Percentiles rank a stretch among this genome's conserved stretches.
These are phyloP conservation scores for Pulveroboletus sp. DNA, from an alignment of 768 basidiomycete species.

Conservation along the genomic window DNA sequence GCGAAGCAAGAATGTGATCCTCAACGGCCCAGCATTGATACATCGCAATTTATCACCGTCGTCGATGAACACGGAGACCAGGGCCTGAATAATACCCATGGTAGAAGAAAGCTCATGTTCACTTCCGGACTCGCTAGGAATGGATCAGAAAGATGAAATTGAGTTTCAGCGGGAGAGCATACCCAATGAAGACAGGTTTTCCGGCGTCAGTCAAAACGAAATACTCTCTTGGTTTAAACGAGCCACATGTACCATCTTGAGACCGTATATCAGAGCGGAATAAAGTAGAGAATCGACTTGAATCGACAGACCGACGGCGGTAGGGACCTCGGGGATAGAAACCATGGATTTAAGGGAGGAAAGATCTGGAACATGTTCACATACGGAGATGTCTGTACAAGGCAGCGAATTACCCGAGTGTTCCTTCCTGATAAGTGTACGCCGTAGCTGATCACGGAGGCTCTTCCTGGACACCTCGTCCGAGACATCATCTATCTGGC, in stretches of 20 bases:
- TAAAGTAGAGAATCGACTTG: slow-evolving; percentile 1
- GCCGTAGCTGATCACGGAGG: slow-evolving; percentile 69
- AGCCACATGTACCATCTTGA: slow-evolving; percentile 15
- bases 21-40: slow-evolving; percentile 77
- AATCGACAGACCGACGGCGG: slow-evolving; percentile 17
- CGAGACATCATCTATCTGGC: slow-evolving; percentile 39
- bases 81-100: slow-evolving; percentile 91
- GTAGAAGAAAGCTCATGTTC: slow-evolving; percentile 69
- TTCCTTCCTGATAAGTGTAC: slow-evolving; percentile 55
- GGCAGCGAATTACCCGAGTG: slow-evolving; percentile 40
- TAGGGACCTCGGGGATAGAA: slow-evolving; percentile 35
- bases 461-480: slow-evolving; percentile 62
- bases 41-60: slow-evolving; percentile 83
- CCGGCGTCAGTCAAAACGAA: slow-evolving; percentile 94
- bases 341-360: slow-evolving; percentile 13
- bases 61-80: slow-evolving; percentile 94
- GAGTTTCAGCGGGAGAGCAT: slow-evolving; percentile 14
- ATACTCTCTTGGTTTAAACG: slow-evolving; percentile 67
- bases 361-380: slow-evolving; percentile 9
- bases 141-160: not conserved
- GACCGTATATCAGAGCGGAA: slow-evolving; percentile 1
- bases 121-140: slow-evolving; percentile 46
- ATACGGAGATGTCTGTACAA: slow-evolving; percentile 7
- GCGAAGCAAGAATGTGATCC: slow-evolving; percentile 84
- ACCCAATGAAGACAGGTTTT: slow-evolving; percentile 96